Conservation (phyloP, 1,284 basidiomycete genomes). For the Phenoliferia sp. region DNA sequence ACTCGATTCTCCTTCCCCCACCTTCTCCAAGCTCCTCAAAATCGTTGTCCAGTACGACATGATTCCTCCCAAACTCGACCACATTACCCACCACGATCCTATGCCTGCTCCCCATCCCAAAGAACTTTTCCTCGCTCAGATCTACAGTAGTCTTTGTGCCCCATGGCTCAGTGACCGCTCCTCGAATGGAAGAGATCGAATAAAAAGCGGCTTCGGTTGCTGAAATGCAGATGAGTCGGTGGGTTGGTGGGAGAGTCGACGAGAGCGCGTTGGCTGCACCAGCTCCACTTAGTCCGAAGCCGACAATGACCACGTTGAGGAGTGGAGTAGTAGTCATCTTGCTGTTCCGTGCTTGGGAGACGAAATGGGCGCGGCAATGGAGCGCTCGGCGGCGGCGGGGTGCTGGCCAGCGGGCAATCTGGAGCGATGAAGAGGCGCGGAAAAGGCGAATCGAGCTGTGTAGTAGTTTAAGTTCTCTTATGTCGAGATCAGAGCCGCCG, state of each 20-base stretch:
- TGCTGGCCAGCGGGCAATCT: no score
- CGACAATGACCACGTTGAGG: conserved; percentile 26
- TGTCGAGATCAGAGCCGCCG: no score
- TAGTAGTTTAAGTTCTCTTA: no score
- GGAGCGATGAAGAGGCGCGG: no score
- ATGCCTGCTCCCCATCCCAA: conserved; percentile 38
- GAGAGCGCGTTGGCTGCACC: conserved; percentile 9
- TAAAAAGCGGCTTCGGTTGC: conserved; percentile 1
- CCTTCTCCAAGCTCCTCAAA: conserved; percentile 20
- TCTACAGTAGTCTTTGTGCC: conserved; percentile 15
- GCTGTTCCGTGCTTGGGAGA: no score
- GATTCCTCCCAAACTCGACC: conserved; percentile 38
- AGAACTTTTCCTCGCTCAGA: conserved; percentile 40
- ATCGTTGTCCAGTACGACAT: conserved; percentile 40
- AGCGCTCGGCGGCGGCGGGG: no score
- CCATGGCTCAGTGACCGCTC: background rate
- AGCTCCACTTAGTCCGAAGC: conserved; percentile 13
- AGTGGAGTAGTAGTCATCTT: no score
- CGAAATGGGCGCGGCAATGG: no score
- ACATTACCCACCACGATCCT: conserved; percentile 35
- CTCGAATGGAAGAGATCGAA: background rate
- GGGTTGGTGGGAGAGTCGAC: background rate
- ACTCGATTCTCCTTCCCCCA: conserved; percentile 36
- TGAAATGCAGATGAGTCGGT: conserved; percentile 20
- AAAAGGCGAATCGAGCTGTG: no score